phyloP scores from a whole-genome alignment of 139 green algal genomes.

The Coelastrella sp. region DNA sequence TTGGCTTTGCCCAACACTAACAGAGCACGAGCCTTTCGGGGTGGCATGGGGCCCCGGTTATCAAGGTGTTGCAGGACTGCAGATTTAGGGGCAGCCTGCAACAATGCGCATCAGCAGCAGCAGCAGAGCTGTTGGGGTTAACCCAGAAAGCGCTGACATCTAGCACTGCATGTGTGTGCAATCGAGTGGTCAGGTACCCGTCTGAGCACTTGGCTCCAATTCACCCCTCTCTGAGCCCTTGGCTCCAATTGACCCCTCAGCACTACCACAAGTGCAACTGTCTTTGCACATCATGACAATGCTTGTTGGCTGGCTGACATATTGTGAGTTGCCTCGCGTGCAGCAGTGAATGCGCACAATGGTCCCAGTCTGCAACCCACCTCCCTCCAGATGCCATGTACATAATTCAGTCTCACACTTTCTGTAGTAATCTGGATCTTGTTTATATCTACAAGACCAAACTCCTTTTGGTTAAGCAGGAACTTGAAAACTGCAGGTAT shows the following conservation, averaged over 20 bases:
- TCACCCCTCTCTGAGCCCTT: too few species aligned
- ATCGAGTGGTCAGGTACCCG: too few species aligned
- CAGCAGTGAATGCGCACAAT: too few species aligned
- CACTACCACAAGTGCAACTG: background rate
- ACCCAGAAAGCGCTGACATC: background rate
- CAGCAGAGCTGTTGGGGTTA: background rate
- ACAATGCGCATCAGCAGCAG: background rate
- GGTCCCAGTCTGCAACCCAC: slow-evolving; percentile 4
- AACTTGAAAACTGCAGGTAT: slow-evolving; percentile 38
- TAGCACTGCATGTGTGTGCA: too few species aligned
- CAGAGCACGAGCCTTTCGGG: slow-evolving; percentile 15
- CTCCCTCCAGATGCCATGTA: slow-evolving; percentile 47
- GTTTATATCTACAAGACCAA: slow-evolving; percentile 11
- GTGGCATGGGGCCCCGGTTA: background rate
- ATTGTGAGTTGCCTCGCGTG: background rate
- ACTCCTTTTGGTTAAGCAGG: background rate
- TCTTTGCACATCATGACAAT: background rate
- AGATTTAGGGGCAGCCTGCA: background rate
- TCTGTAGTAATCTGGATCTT: background rate
- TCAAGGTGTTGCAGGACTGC: slow-evolving; percentile 40
- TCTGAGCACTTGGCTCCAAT: too few species aligned
- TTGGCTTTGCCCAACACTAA: slow-evolving; percentile 17
- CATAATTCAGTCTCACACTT: slow-evolving; percentile 20
- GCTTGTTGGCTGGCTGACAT: background rate
- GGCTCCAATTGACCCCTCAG: too few species aligned